Base-by-base conservation (phyloP, 768 basidiomycete species). In the Pleurotus sapidus region DNA sequence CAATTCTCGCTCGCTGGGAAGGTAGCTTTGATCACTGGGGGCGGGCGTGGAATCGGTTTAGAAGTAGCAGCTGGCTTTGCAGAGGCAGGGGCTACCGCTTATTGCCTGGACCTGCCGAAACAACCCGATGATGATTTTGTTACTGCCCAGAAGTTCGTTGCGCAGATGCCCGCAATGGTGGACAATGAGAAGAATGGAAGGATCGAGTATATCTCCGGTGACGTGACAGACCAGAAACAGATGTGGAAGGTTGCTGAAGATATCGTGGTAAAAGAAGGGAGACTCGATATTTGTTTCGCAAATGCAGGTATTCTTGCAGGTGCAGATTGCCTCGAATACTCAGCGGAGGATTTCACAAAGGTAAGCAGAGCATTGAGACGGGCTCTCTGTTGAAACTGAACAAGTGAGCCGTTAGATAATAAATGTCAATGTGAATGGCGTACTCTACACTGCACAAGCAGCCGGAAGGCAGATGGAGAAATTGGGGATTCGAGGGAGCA, bases 271-370 rank as follows among this genome's bases (percentile, higher is more conserved):
- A 77, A 75, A 64, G 86, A 89, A 60, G 82, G 81, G 0, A 71
- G 85, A 55, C 67, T 90, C 63, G 87, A 90, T 64, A 72, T 84
- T 15, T 87, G 85, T 59, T 67, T 88, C 49, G 86, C 87, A 0
- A 84, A 84, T 23, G 88, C 88, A 25, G 88, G 87, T 7, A 80
- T 89, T 46, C 62, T 86, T 62, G 72, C 71, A 38, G 60, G 77
- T 47, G 76, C 61, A 23, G 78, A 79, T 23, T 84, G 83, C 55
- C 64, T 87, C 63, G 81, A 86, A 30, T 87, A 84, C 62, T 72
- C 81, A 3, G 84, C 70, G 9, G 72, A 77, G 37, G 75, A 84
- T 50, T 88, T 86, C 60, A 68, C 75, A 59, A 79, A 87, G 66
- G 86, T 84, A 47, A 47, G 71, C 61, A 7, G 40, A 30, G 17